A percentile compares a stretch with the other conserved stretches of the same genome.
These are phyloP conservation scores for Candida sanyaensis DNA, from an alignment of 1,139 yeast species.

Conservation along the genomic window DNA sequence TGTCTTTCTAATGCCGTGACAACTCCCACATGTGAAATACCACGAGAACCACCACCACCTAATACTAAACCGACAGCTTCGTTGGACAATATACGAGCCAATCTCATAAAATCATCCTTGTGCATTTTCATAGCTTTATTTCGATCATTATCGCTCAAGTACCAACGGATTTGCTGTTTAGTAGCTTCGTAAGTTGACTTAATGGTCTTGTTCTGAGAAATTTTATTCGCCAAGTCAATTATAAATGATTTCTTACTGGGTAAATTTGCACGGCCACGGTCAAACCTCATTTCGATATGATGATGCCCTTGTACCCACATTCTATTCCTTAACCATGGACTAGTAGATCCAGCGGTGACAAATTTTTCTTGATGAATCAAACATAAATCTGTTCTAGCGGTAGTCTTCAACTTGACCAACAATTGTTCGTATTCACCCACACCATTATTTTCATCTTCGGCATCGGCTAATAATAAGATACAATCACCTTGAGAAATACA, in stretches of 20 bases:
- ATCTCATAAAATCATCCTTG: constrained; percentile 84
- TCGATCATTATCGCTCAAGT: constrained; percentile 19
- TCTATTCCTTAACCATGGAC: constrained; percentile 79
- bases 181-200: constrained; percentile 36
- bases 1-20: constrained; percentile 90
- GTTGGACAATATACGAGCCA: constrained; percentile 88
- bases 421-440: constrained; percentile 86
- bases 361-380: constrained; percentile 79
- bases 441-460: constrained; percentile 64
- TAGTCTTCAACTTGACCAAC: constrained; percentile 72
- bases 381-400: constrained; percentile 87
- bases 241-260: constrained; percentile 25
- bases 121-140: constrained; percentile 51
- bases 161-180: constrained; percentile 24
- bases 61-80: constrained; percentile 92
- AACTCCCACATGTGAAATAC: constrained; percentile 89
- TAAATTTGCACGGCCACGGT: constrained; percentile 18
- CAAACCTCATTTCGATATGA: constrained; percentile 68
- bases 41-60: constrained; percentile 99
- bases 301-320: constrained; percentile 94
- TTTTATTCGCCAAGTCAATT: constrained; percentile 39
- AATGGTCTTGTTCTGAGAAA: constrained; percentile 35
- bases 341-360: constrained; percentile 84
- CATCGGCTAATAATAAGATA: constrained; percentile 69
- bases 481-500: constrained; percentile 97